Conservation (phyloP, 2,329 filamentous ascomycete genomes). For the Pseudogymnoascus sp. region DNA sequence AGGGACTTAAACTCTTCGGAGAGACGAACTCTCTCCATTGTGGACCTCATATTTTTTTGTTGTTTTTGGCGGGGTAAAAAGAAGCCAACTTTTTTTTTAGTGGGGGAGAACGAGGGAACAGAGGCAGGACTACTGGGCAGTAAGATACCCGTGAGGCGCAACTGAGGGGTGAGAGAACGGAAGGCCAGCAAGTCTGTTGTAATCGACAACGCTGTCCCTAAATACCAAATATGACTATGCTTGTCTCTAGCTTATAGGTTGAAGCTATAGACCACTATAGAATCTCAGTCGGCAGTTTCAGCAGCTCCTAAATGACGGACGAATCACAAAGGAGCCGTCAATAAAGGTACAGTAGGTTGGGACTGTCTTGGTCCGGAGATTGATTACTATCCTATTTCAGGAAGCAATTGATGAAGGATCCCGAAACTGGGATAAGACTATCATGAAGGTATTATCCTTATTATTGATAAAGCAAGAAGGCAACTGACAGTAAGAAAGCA, state of each 20-base stretch:
- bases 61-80: background rate
- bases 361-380: background rate
- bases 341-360: background rate
- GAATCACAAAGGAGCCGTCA: background rate
- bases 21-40: slow-evolving; percentile 6
- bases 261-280: too few species aligned
- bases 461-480: too few species aligned
- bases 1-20: slow-evolving; percentile 13
- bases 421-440: too few species aligned
- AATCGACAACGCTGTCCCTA: too few species aligned
- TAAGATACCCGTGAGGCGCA: background rate
- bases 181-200: too few species aligned
- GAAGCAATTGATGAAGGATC: too few species aligned
- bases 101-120: background rate
- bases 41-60: background rate
- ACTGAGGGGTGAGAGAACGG: background rate
- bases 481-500: too few species aligned
- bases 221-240: too few species aligned
- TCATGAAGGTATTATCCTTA: too few species aligned
- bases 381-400: background rate
- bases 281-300: background rate
- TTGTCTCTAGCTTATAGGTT: too few species aligned
- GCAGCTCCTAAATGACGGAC: background rate
- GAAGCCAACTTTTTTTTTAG: background rate
- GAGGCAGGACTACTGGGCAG: background rate